These are phyloP conservation scores for Pleurostoma richardsiae DNA, from an alignment of 2,329 filamentous ascomycete species.

Conservation along the genomic window DNA sequence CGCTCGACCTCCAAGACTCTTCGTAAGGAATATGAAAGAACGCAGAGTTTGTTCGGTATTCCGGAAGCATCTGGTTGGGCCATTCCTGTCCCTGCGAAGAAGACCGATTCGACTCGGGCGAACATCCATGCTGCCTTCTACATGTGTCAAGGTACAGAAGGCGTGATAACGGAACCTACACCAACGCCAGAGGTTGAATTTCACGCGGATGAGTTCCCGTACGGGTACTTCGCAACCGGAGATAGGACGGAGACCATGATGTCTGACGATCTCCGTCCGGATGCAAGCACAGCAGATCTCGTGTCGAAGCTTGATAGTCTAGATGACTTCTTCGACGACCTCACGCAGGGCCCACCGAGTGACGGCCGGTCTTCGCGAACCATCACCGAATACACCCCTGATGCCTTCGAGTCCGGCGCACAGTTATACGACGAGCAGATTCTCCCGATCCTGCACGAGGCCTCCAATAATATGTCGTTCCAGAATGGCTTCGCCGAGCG, in stretches of 20 bases:
- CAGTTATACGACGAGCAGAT: constrained; percentile 92
- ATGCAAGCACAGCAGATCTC: constrained; percentile 75
- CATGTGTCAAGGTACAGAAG: constrained; percentile 72
- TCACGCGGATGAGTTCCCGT: constrained; percentile 81
- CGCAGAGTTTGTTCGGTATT: constrained; percentile 92
- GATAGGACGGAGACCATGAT: constrained; percentile 88
- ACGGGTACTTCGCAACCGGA: constrained; percentile 67
- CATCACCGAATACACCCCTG: constrained; percentile 59
- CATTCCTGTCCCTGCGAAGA: constrained; percentile 84
- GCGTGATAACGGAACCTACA: constrained; percentile 51
- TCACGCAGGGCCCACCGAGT: constrained; percentile 53
- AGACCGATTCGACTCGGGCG: constrained; percentile 77
- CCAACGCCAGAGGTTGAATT: constrained; percentile 88
- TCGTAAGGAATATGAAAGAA: constrained; percentile 90
- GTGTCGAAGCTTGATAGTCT: constrained; percentile 74
- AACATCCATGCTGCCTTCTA: constrained; percentile 98
- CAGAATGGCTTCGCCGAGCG: constrained; percentile 84
- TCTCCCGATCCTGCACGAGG: constrained; percentile 82
- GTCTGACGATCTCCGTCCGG: constrained; percentile 72
- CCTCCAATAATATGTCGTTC: constrained; percentile 72
- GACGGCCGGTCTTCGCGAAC: constrained; percentile 59
- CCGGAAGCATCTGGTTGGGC: constrained; percentile 96
- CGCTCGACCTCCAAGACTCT: constrained; percentile 78
- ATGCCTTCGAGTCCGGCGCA: constrained; percentile 67
- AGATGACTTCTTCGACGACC: constrained; percentile 77